Evolutionary conservation across 371 early-diverging fungal genomes (phyloP).

Genomic region (Apophysomyces elegans): DNA sequence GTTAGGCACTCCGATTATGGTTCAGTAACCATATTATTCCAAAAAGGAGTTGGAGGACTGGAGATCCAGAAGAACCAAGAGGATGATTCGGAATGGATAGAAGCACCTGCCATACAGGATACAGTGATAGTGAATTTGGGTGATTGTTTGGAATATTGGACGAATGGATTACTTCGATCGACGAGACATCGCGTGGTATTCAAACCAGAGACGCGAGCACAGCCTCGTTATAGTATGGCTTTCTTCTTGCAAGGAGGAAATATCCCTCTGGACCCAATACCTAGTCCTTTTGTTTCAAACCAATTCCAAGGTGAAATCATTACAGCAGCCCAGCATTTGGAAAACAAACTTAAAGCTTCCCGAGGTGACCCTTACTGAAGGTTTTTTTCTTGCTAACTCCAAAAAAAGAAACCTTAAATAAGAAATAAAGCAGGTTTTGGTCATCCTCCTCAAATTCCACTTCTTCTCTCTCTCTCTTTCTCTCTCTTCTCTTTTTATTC

Average conservation of each 20-base stretch:
- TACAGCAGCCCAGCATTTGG: constrained; percentile 23
- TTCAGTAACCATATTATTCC: constrained; percentile 63
- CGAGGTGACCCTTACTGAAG: background rate
- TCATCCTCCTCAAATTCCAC: background rate
- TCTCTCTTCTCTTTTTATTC: too few relatives aligned
- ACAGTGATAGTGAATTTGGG: constrained; percentile 65
- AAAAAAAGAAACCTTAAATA: background rate
- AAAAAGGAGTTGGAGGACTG: constrained; percentile 63
- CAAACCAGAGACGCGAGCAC: constrained; percentile 41
- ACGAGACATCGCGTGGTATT: constrained; percentile 69
- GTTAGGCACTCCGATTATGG: constrained; percentile 65
- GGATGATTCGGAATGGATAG: constrained; percentile 42
- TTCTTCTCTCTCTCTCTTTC: background rate
- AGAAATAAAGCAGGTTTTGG: background rate
- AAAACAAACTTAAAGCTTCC: constrained; percentile 13
- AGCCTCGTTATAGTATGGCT: constrained; percentile 62
- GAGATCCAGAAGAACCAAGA: constrained; percentile 54
- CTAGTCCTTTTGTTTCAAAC: constrained; percentile 15
- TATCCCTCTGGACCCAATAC: constrained; percentile 21
- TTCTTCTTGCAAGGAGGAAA: constrained; percentile 56
- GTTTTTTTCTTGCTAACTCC: background rate
- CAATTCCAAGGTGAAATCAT: background rate
- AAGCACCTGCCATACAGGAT: constrained; percentile 56
- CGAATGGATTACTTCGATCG: constrained; percentile 58
- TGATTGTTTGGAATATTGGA: constrained; percentile 71